A percentile compares a stretch with the other conserved stretches of the same genome.
Evolutionary conservation across 208 protist species (phyloP).

Genomic region (Trypanosoma theileri): DNA sequence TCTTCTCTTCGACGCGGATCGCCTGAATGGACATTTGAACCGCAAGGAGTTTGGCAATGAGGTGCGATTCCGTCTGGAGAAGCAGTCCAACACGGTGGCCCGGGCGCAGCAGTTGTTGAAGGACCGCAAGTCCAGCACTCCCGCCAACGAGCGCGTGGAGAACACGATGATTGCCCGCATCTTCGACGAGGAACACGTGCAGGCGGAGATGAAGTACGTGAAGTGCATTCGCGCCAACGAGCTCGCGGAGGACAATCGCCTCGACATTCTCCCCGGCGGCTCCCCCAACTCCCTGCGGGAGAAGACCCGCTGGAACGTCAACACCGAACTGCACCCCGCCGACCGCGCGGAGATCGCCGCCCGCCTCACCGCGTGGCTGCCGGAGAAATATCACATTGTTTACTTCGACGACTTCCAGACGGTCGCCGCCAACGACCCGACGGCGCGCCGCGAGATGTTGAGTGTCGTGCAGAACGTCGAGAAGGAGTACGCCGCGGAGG

Average conservation of each 20-base stretch:
- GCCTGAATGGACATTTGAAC: conserved; percentile 72
- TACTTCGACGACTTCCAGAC: conserved; percentile 91
- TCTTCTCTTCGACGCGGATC: conserved; percentile 82
- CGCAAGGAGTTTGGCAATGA: conserved; percentile 90
- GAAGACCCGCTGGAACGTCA: conserved; percentile 88
- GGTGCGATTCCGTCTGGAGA: conserved; percentile 80
- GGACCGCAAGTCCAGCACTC: conserved; percentile 42
- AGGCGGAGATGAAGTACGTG: conserved; percentile 90
- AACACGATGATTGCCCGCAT: conserved; percentile 82
- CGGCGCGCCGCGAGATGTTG: conserved; percentile 73
- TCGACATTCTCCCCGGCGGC: conserved; percentile 85
- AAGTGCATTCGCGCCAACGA: conserved; percentile 90
- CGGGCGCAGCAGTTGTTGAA: conserved; percentile 83
- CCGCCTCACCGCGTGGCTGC: conserved; percentile 84
- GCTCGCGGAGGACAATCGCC: conserved; percentile 84
- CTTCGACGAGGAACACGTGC: conserved; percentile 88
- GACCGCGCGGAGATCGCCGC: conserved; percentile 77
- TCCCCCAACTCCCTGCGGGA: conserved; percentile 85
- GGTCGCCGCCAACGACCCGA: conserved; percentile 74
- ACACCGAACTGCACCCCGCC: conserved; percentile 81
- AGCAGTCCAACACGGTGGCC: conserved; percentile 85
- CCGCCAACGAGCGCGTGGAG: conserved; percentile 57
- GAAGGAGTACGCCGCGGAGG: conserved; percentile 81
- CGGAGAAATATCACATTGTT: conserved; percentile 90
- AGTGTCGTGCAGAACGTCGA: conserved; percentile 72